Evolutionary conservation across 225 moss, liverwort and hornwort genomes (phyloP).

Genomic region (Straminergon stramineum): DNA sequence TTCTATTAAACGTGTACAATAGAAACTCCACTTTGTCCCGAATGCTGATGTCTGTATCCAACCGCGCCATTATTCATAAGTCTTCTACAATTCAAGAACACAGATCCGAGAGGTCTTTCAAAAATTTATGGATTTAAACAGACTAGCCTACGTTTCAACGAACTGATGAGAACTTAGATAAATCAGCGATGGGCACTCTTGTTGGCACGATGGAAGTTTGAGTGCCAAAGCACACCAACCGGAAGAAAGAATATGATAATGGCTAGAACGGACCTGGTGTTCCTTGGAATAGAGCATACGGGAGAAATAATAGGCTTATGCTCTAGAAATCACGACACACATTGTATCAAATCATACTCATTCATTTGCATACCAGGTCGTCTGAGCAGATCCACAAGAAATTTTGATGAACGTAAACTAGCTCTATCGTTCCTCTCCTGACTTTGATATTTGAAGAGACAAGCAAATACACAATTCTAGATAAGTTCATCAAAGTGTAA

Average conservation of each 20-base stretch:
- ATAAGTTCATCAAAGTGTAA: background rate
- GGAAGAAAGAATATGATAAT: background rate
- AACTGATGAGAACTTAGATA: background rate
- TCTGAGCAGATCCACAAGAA: background rate
- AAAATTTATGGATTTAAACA: background rate
- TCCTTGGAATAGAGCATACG: background rate
- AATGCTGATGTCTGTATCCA: constrained; percentile 44
- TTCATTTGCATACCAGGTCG: background rate
- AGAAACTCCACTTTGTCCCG: constrained; percentile 50
- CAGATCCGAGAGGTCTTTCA: background rate
- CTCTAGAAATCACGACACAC: background rate
- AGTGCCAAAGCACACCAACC: background rate
- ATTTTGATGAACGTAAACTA: background rate
- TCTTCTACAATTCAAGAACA: background rate
- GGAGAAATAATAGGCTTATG: background rate
- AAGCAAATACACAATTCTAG: background rate
- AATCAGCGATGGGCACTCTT: background rate
- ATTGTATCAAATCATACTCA: background rate
- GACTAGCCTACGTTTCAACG: background rate
- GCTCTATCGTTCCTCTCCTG: background rate
- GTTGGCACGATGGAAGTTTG: background rate
- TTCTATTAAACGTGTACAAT: constrained; percentile 51
- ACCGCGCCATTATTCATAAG: background rate
- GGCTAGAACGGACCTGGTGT: background rate
- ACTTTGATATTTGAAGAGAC: background rate